Evolutionary conservation across 345 rosid genomes (phyloP).

Genomic region (Murraya koenigii): DNA sequence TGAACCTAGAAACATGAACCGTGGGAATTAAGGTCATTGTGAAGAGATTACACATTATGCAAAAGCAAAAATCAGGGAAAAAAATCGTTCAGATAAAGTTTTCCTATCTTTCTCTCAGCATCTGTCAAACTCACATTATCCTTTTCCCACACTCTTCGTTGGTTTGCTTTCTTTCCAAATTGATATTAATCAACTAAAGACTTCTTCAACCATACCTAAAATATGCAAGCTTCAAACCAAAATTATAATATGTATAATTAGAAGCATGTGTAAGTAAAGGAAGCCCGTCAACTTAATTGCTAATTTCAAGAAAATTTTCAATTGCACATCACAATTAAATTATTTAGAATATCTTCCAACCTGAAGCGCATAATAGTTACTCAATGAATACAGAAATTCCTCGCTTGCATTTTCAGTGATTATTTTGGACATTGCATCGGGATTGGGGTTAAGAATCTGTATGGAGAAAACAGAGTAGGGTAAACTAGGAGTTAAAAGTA

Average conservation of each 20-base stretch:
- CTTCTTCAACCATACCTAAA: background rate
- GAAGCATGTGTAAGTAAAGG: background rate
- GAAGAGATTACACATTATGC: background rate
- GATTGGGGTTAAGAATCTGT: slow-evolving; percentile 97
- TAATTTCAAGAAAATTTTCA: slow-evolving; percentile 1
- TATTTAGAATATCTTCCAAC: slow-evolving; percentile 29
- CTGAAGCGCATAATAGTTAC: slow-evolving; percentile 97
- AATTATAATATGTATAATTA: background rate
- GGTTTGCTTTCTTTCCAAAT: background rate
- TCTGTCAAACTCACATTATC: background rate
- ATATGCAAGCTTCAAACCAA: background rate
- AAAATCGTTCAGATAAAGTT: background rate
- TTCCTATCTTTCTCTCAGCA: background rate
- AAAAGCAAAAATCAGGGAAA: background rate
- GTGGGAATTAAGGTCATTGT: background rate
- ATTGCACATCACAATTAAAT: background rate
- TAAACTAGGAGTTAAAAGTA: slow-evolving; percentile 8
- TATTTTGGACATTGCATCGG: slow-evolving; percentile 95
- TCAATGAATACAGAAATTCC: slow-evolving; percentile 78
- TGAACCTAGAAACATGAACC: background rate
- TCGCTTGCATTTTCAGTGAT: slow-evolving; percentile 95
- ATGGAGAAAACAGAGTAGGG: slow-evolving; percentile 17
- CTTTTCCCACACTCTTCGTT: background rate
- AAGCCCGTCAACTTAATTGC: background rate
- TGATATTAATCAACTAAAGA: background rate